Evolutionary conservation across 768 basidiomycete species (phyloP), one percentile per base, ranked within the genome.

Genomic region (Pholiota microspora): DNA sequence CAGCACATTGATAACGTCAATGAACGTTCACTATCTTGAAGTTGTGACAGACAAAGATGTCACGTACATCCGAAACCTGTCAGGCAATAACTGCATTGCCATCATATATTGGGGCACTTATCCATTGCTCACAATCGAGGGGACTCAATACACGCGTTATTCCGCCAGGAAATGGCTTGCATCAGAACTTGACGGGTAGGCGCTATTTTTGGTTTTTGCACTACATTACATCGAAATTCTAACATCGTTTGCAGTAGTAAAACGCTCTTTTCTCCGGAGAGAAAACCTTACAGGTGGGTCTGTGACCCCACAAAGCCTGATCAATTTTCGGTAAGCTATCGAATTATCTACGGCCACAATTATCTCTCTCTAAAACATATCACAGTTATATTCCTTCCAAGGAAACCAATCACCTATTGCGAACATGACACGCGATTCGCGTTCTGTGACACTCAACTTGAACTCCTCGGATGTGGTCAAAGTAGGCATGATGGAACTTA

Each of bases 1-100:
- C 27, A 52, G 54, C n/a, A 48, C 51, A 7, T 28, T 55, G 23
- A 21, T 16, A 7, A 40, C 45, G 10, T 47, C 53, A 44, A 55
- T 36, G 16, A 45, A 31, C 28, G 42, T 34, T 6, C 28, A 34
- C 5, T 55, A 53, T 29, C 6, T 59, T 10, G 54, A 55, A 21
- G 51, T 59, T 24, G 53, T 54, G 31, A 51, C 50, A 7, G 51
- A 25, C 45, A 35, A 36, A 23, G 24, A 47, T 12, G 53, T 24
- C 28, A 59, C 58, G 10, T 55, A 55, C 21, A 44, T 59, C 18
- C 58, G 58, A 5, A 52, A 55, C 21, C 16, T 42, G 50, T 23
- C 49, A 2, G 51, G 55, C 16, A 18, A 28, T 7, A 53, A 49
- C 4, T 24, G 51, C 2, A 13, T 59, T 21, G 58, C 49, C n/a